Conservation (phyloP, 495 filamentous ascomycete species). For the Aspergillus asperescens region DNA sequence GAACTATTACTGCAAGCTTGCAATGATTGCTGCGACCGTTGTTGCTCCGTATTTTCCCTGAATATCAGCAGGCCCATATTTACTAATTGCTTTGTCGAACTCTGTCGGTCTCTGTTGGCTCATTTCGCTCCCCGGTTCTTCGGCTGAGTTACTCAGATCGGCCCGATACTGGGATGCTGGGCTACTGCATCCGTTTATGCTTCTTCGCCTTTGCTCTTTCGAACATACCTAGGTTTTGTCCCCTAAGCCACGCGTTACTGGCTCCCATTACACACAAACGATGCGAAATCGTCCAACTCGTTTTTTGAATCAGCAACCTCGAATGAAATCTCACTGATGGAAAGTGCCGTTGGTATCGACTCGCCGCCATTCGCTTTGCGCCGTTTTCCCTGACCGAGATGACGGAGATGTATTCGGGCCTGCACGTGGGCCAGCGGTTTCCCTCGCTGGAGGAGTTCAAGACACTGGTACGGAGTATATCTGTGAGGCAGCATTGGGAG, state of each 20-base stretch:
- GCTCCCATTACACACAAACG: slow-evolving; percentile 4
- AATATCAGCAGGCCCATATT: not conserved
- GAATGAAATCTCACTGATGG: slow-evolving; percentile 23
- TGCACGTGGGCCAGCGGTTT: slow-evolving; percentile 44
- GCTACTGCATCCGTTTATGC: not conserved
- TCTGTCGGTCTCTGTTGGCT: not conserved
- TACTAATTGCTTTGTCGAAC: not conserved
- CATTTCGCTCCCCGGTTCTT: not conserved
- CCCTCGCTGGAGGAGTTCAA: slow-evolving; percentile 43
- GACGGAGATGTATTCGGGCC: slow-evolving; percentile 43
- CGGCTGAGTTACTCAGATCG: not conserved
- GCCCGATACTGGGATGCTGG: slow-evolving; percentile 3
- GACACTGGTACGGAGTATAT: slow-evolving; percentile 39
- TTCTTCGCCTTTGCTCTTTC: not conserved
- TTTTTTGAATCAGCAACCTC: slow-evolving; percentile 10
- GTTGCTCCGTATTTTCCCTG: not conserved
- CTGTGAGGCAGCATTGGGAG: slow-evolving; percentile 45
- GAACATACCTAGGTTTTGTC: not conserved
- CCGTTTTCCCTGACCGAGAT: slow-evolving; percentile 22
- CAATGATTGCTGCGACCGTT: slow-evolving; percentile 4
- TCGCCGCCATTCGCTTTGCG: slow-evolving; percentile 14
- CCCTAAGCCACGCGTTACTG: not conserved
- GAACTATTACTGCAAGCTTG: slow-evolving; percentile 4
- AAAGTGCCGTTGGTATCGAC: slow-evolving; percentile 16
- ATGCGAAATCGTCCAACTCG: slow-evolving; percentile 11